Base-by-base conservation (phyloP, 331 rosid genomes). In the Erythrophleum ivorense region DNA sequence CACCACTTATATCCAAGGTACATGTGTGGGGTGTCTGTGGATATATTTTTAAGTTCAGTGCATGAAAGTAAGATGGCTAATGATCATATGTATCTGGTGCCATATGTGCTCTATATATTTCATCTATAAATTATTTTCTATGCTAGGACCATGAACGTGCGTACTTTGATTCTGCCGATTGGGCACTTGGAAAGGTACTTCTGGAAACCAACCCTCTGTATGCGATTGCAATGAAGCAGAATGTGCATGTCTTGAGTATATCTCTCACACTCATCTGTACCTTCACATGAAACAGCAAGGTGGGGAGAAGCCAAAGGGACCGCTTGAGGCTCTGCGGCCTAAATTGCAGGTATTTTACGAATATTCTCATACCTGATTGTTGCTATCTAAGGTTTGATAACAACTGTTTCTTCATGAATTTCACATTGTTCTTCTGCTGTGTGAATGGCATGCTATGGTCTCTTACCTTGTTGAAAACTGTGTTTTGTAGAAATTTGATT, bases 71-170 rank as follows among this genome's bases (percentile, higher is more conserved):
- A n/a, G 34, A 10, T 68, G 53, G 54, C 31, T 38, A 66, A 66
- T 62, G 66, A 36, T 57, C 41, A 24, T 31, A 19, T 6, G 57
- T 75, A 46, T 83, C 59, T 5, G 24, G 34, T 73, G 79, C 34
- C 63, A 54, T 36, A 9, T 67, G 54, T 58, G 50, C 54, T 57
- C 54, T 55, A 62, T 78, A 9, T 53, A 41, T 69, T 71, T 79
- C 7, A 13, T 52, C 73, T 88, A 46, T 60, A 60, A 70, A 64
- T 68, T 64, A 57, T 76, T 13, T 83, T 81, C 67, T 74, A 46
- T 85, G 78, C 83, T 83, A 95, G 98, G 99, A 95, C 84, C 98
- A 95, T 83, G 99, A 95, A 83, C 98, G 98, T 16, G 99, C 99
- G 70, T 95, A 91, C 86, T 93, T 93, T 63, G 99, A 95, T 86